Percentiles rank a stretch among this genome's conserved stretches.
Evolutionary conservation across 2,329 filamentous ascomycete species (phyloP).

Genomic region (Teratosphaeria zuluensis): DNA sequence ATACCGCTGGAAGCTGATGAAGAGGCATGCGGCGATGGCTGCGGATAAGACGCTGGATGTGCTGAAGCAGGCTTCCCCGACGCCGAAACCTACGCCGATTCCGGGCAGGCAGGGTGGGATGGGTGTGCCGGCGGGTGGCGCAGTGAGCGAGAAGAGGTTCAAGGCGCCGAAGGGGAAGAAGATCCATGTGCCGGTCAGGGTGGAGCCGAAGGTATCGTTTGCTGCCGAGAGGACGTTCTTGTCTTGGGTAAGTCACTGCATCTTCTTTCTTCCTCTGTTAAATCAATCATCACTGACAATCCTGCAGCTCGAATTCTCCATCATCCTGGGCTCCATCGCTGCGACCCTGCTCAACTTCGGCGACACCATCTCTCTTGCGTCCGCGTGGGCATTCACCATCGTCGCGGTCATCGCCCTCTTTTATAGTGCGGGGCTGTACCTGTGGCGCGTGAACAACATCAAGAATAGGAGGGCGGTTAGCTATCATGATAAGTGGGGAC

Average conservation of each 20-base stretch:
- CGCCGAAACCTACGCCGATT: slow-evolving; percentile 35
- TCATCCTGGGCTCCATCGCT: slow-evolving; percentile 83
- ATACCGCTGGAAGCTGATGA: slow-evolving; percentile 52
- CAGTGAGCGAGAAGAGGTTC: slow-evolving; percentile 40
- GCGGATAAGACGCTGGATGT: slow-evolving; percentile 26
- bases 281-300: too few species aligned
- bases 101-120: slow-evolving; percentile 31
- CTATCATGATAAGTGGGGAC: slow-evolving; percentile 86
- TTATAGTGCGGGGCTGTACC: slow-evolving; percentile 75
- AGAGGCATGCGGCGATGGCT: slow-evolving; percentile 41
- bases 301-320: slow-evolving; percentile 77
- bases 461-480: slow-evolving; percentile 71
- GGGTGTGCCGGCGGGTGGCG: slow-evolving; percentile 32
- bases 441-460: slow-evolving; percentile 82
- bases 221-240: slow-evolving; percentile 93
- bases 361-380: slow-evolving; percentile 52
- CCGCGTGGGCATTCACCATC: slow-evolving; percentile 61
- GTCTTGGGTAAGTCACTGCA: slow-evolving; percentile 59
- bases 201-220: slow-evolving; percentile 97
- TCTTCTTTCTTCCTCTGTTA: too few species aligned
- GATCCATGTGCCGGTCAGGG: slow-evolving; percentile 90
- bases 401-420: slow-evolving; percentile 68
- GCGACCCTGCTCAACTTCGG: slow-evolving; percentile 78
- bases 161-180: slow-evolving; percentile 71
- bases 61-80: slow-evolving; percentile 26